Conservation (phyloP, 371 early-diverging fungal species). For the Apophysomyces trapeziformis region DNA sequence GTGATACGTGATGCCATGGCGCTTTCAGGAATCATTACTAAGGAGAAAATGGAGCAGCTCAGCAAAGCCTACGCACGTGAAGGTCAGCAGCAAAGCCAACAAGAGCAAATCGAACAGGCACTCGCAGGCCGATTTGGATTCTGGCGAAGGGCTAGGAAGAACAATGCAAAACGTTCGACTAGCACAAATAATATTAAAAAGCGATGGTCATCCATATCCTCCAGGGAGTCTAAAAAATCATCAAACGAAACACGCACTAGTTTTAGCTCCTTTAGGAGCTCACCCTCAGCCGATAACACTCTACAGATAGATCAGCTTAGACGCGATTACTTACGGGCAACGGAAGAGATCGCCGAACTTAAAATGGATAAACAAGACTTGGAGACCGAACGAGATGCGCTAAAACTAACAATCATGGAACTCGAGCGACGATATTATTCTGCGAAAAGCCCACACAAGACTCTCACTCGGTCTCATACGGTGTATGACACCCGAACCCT, state of each 20-base stretch:
- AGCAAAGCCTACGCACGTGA: conserved; percentile 60
- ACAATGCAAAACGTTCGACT: conserved; percentile 14
- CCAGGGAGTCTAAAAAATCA: conserved; percentile 17
- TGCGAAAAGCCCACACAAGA: neutral
- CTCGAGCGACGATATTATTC: conserved; percentile 32
- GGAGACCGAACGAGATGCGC: conserved; percentile 44
- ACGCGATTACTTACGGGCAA: conserved; percentile 17
- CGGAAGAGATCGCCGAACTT: conserved; percentile 32
- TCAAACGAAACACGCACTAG: conserved; percentile 19
- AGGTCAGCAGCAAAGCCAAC: conserved; percentile 41
- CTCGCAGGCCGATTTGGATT: conserved; percentile 18
- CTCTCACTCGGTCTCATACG: neutral
- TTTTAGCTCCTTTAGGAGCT: conserved; percentile 22
- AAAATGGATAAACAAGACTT: conserved; percentile 44
- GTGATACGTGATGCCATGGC: conserved; percentile 82
- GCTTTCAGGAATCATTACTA: conserved; percentile 69
- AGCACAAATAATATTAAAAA: conserved; percentile 28
- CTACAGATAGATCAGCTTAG: conserved; percentile 11
- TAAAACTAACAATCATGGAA: conserved; percentile 43
- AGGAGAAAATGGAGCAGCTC: conserved; percentile 69
- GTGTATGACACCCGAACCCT: conserved; percentile 2
- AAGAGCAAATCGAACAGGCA: conserved; percentile 31
- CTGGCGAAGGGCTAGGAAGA: conserved; percentile 20
- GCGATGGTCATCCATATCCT: conserved; percentile 35
- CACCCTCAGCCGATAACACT: neutral